Base-by-base conservation (phyloP, 2,329 filamentous ascomycete genomes). In the Aspergillus awamori region DNA sequence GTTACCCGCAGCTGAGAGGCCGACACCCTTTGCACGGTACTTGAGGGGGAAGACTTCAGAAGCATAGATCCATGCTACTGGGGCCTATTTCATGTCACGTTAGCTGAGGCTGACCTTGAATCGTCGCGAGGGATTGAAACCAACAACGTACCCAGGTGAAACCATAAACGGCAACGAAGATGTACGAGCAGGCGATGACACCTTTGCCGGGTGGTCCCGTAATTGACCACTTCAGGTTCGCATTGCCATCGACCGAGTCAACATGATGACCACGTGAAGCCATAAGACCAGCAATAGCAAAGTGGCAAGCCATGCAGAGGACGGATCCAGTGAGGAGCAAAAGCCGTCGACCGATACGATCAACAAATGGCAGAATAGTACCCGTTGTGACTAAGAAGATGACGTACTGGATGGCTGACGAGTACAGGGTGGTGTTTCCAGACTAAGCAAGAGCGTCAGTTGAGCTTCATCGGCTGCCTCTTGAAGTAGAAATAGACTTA, bases 151-250 rank as follows among this genome's bases (percentile, higher is more conserved):
- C 73, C 74, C 74, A 75, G 22, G 74, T 76, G 11, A 77, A 67
- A 2, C 73, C 74, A 57, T 76, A 76, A 2, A 75, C 60, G 1
- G 65, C 74, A 0, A 74, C 72, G 55, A 78, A 77, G 5, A 77
- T 83, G 63, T 89, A 91, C 0, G 87, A 89, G 65, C 83, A 87
- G 1, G 87, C 86, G 58, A 90, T 86, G 64, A 89, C 82, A 0
- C 83, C 83, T 68, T 84, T 86, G 3, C 83, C 82, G 0, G 84
- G 72, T 0, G 72, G 56, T 22, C 85, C 84, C 1, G 72, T 73
- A 56, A 87, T 81, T 15, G 76, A 70, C 80, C 81, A 83, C 15
- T 67, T 69, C 2, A 78, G 75, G 36, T 84, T 76, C 33, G 72
- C 68, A 64, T 84, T 84, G 24, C 78, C 80, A 13, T 79, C 75